Percentiles rank a stretch among this genome's conserved stretches.
Conservation (phyloP, 2,329 filamentous ascomycete genomes). For the Ceratocystis papillata region DNA sequence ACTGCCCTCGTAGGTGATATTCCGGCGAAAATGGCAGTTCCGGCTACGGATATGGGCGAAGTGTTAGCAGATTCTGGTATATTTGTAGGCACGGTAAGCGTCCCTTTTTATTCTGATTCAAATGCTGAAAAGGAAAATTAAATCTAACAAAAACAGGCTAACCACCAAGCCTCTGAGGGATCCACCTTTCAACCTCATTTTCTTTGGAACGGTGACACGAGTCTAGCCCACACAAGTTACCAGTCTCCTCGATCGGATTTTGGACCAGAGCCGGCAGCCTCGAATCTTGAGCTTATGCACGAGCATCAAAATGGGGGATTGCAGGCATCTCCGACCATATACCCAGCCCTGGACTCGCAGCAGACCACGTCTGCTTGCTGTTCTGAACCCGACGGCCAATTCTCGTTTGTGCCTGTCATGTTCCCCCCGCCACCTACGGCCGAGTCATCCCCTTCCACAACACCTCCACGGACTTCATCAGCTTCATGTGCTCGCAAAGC, state of each 20-base stretch:
- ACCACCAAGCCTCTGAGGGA: no score
- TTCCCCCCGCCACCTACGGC: not conserved
- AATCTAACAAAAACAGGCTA: no score
- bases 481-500: not conserved
- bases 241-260: no score
- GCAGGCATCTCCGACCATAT: not conserved
- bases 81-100: not conserved
- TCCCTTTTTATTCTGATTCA: not conserved
- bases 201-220: no score
- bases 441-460: not conserved
- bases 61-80: not conserved
- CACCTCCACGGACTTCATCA: not conserved
- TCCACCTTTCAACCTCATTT: no score
- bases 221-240: no score
- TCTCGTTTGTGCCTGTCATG: not conserved
- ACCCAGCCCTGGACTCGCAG: not conserved
- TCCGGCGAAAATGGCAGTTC: not conserved
- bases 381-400: not conserved
- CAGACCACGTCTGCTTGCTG: not conserved
- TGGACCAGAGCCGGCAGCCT: no score
- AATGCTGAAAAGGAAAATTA: not conserved
- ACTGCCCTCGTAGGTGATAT: not conserved
- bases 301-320: not conserved
- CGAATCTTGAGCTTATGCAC: no score
- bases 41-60: not conserved